Evolutionary conservation across 371 early-diverging fungal species (phyloP), one percentile per base, ranked within the genome.

Genomic region (Mucor saturninus): DNA sequence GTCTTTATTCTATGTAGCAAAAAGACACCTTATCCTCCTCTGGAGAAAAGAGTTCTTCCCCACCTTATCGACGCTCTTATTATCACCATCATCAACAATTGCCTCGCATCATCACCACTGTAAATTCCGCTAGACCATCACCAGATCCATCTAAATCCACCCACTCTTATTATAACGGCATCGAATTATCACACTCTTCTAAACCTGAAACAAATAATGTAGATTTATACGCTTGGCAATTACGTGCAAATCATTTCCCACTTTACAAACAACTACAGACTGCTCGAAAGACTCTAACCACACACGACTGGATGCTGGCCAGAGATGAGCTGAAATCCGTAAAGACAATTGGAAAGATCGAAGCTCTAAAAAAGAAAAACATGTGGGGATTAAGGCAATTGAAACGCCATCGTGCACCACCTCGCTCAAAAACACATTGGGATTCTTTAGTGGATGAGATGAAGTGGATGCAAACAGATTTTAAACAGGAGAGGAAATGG

Each of bases 381-480:
- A 64, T 83, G 54, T 95, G 95, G 95, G 88, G 91, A 62, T 86
- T 93, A 42, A 79, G 88, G 58, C 98, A 97, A 69, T 74, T 92
- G 8, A 90, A 86, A 64, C 81, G 82, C 29, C 91, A 91, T 56
- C 80, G 79, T 4, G 80, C 89, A 1, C 86, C 90, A 9, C 82
- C 87, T 6, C 75, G 95, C 31, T 74, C 81, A 14, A 91, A 92
- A 52, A 87, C 91, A 0, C 94, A 95, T 59, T 93, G 95, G 94
- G 96, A 96, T 72, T 84, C 82, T 54, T 62, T 96, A 49, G 61
- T 97, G 61, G 93, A 93, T 59, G 95, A 95, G 65, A 91, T 94
- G 93, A 89, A 89, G 73, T 95, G 95, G 95, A 80, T 91, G 82
- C 86, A 86, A 10, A 87, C 84, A 0, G 97, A 96, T 64, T 95